Evolutionary conservation across 208 protist genomes (phyloP), one percentile per base, ranked within the genome.

Genomic region (Novymonas esmeraldas): DNA sequence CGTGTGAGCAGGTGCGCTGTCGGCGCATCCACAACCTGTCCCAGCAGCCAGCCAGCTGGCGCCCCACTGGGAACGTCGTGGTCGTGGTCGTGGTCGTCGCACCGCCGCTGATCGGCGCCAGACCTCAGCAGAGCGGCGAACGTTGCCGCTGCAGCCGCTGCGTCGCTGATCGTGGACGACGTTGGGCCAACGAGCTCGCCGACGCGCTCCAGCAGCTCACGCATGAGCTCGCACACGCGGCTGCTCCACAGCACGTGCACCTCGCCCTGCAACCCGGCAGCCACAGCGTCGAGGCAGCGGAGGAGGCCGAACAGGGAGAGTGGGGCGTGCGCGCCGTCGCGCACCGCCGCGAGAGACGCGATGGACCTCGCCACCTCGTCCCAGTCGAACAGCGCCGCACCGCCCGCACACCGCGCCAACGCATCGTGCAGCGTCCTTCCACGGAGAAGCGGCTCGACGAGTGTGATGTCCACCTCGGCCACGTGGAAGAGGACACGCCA

Each of bases 401-500:
- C 20, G 18, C 26, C 36, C 26, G 45, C 33, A 51, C 26, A 36
- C 18, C 18, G 57, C 38, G 18, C 57, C 28, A 63, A 38, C 24
- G 42, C 41, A 50, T 63, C 29, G 26, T 63, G 29, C 2, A 64
- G 59, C 13, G 29, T 6, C 28, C 42, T 2, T 1, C 59, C 59
- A 31, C 39, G 22, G 22, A 70, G 13, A 7, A 76, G 56, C 22
- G 31, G 42, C 9, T 55, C 62, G 31, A 76, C 59, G 4, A 76
- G 39, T 14, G 10, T 18, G 13, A 60, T 48, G 26, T 65, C 70
- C 18, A 64, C 29, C 26, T 31, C 34, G 2, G 70, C 61, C 6
- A 70, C 54, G 41, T 48, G 48, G n/a, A 69, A 60, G 38, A 70
- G 34, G 14, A 76, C 56, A 2, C 48, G 62, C 61, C 62, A 76